Conservation (phyloP, 257 asterid genomes). For the Eustoma russellianum region DNA sequence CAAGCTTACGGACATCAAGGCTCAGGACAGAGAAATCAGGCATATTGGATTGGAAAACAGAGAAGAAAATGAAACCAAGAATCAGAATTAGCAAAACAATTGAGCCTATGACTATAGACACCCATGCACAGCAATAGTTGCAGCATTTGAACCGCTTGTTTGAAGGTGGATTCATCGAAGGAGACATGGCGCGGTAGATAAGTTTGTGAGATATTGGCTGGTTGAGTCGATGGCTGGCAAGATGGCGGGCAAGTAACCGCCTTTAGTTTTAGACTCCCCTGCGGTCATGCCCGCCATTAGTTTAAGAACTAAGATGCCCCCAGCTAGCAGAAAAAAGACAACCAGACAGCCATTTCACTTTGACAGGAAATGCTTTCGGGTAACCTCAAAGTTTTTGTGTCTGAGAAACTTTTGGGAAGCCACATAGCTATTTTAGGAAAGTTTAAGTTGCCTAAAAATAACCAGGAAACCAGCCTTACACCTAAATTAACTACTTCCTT, state of each 20-base stretch:
- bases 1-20: background rate
- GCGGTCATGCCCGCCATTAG: background rate
- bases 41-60: constrained; percentile 4
- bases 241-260: background rate
- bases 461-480: background rate
- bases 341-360: background rate
- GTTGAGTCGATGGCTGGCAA: background rate
- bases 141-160: background rate
- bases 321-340: background rate
- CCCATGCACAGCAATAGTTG: constrained; percentile 11
- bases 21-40: background rate
- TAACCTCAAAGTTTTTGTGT: background rate
- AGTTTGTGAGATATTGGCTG: background rate
- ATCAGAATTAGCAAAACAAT: background rate
- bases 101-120: background rate
- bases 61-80: background rate
- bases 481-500: background rate
- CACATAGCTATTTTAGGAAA: constrained; percentile 2
- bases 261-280: too few species aligned
- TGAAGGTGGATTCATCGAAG: background rate
- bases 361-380: background rate
- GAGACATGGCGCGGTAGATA: background rate
- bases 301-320: background rate
- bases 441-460: background rate
- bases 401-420: background rate